Evolutionary conservation across 345 rosid species (phyloP), one percentile per base, ranked within the genome.

Genomic region (Arabidopsis thaliana): DNA sequence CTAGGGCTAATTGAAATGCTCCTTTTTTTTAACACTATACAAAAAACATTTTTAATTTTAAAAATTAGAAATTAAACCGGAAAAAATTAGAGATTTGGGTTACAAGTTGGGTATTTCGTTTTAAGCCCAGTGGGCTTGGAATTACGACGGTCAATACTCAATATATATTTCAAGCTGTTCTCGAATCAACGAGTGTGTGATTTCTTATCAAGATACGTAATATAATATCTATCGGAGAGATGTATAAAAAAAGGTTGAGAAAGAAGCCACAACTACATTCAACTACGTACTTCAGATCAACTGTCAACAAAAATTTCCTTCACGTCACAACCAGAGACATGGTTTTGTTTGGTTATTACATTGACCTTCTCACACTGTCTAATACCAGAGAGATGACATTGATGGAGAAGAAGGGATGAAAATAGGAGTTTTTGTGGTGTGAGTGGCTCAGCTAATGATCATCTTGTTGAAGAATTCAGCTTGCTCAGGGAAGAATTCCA

Each of bases 401-500:
- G 67, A 25, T 48, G 37, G 36, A 13, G 49, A 46, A 57, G 42
- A 71, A 34, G 5, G 12, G 36, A 28, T 9, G 9, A 11, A 42
- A 20, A 33, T 5, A 44, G 49, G 38, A 57, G 1, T 51, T 37
- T 37, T 42, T 12, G 38, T 50, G 60, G 38, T 53, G 45, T 6
- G 32, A 10, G 23, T 51, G 55, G 11, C 30, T 91, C 72, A 95
- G 89, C 91, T 85, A 80, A 90, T 87, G 78, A 95, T 86, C 96
- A 95, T 90, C 87, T 90, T 95, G 64, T 82, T 86, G 61, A 87
- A 83, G 82, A 82, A 87, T 23, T 85, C 86, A 11, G 96, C 87
- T 73, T 88, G 86, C 48, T 90, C 93, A 0, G 98, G 99, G 61
- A 92, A 90, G 83, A 84, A 82, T 74, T 90, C 93, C 83, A 90